Evolutionary conservation across 768 basidiomycete species (phyloP), one percentile per base, ranked within the genome.

Genomic region (Leccinum subgranulosum): DNA sequence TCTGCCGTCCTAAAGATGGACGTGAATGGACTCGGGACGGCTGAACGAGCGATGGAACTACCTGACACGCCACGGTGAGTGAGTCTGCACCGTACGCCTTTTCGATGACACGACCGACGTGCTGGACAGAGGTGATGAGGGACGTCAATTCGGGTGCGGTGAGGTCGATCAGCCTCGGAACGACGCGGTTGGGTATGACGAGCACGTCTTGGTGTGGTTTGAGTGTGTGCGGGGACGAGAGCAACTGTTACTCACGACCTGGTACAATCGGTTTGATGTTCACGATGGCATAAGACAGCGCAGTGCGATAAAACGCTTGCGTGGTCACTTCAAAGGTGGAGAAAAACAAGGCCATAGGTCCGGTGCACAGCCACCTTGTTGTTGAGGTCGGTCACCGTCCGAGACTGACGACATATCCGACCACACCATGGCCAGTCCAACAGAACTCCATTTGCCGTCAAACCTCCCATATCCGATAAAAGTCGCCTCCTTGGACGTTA

Each of bases 241-340:
- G 12, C 14, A 25, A 29, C 27, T n/a, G 3, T 23, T 41, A 82
- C 92, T 75, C 73, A 98, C 96, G 94, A 49, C 94, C 94, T 41
- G 94, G 93, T 9, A 95, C 85, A 62, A 97, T 86, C 1, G 95
- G 96, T 65, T 94, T 97, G 59, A 97, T 83, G 70, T 98, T 98
- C 48, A 98, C 95, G 60, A 97, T 88, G 2, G 91, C 96, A 71
- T 82, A 90, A 0, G 89, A 84, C 12, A 89, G 78, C 1, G 83
- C 63, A 4, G 84, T 81, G 25, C 84, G 80, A 66, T 88, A 87
- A 72, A 95, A 92, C 0, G 78, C 83, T 68, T 92, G 90, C 43
- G 80, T 79, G 6, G 88, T 84, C 10, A 92, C 90, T 60, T 92
- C 90, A 53, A 92, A 84, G 1, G 87, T 85, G 9, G 90, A 89